Percentiles rank a stretch among this genome's conserved stretches.
These are phyloP conservation scores for Sanghuangporus sanghuang DNA, from an alignment of 1,284 basidiomycete genomes.

Conservation along the genomic window DNA sequence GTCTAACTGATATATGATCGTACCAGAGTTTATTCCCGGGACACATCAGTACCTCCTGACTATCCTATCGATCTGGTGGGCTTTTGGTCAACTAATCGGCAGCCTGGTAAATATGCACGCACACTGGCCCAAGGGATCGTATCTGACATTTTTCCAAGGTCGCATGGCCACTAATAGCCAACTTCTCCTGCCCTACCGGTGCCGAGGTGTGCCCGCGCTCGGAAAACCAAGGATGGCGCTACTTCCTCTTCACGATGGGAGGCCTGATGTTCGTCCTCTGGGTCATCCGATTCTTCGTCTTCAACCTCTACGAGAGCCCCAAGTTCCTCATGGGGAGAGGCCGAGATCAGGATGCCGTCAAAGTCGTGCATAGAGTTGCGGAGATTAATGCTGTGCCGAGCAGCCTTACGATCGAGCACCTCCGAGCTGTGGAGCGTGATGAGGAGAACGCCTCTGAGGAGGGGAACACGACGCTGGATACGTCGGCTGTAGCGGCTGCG, in stretches of 20 bases:
- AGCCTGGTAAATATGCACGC: conserved; percentile 43
- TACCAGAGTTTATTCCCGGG: conserved; percentile 56
- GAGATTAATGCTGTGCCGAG: conserved; percentile 54
- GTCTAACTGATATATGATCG: background rate
- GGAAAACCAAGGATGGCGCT: conserved; percentile 68
- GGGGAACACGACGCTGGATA: conserved; percentile 23
- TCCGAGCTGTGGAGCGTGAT: conserved; percentile 30
- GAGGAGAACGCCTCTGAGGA: background rate
- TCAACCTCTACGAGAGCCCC: conserved; percentile 71
- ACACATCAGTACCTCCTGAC: conserved; percentile 67
- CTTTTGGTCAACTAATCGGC: conserved; percentile 57
- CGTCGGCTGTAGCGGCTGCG: conserved; percentile 26
- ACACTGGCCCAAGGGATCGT: conserved; percentile 21
- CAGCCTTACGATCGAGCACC: conserved; percentile 43
- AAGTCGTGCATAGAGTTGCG: conserved; percentile 64
- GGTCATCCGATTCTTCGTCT: conserved; percentile 65
- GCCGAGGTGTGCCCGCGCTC: conserved; percentile 37
- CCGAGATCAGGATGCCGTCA: conserved; percentile 65
- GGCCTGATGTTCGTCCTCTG: conserved; percentile 61
- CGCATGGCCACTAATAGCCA: conserved; percentile 60
- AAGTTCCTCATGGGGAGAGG: conserved; percentile 74
- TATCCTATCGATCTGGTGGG: conserved; percentile 68
- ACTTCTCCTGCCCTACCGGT: conserved; percentile 49
- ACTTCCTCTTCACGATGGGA: conserved; percentile 58
- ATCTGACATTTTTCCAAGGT: conserved; percentile 24